These are phyloP conservation scores for Mycena epipterygia DNA, from an alignment of 768 basidiomycete genomes.

Conservation along the genomic window DNA sequence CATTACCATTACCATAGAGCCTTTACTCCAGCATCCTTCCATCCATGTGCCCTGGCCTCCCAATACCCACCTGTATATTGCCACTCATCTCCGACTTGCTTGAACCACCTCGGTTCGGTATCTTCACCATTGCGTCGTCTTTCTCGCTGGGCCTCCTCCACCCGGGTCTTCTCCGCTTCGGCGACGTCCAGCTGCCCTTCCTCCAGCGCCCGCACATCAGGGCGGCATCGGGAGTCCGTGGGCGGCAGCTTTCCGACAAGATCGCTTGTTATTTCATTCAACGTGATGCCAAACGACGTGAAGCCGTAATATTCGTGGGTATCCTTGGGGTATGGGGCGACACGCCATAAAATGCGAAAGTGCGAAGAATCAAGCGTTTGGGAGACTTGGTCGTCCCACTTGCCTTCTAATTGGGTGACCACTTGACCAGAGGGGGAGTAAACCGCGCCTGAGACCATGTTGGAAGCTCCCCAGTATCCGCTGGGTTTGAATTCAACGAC, in stretches of 20 bases:
- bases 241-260: constrained; percentile 74
- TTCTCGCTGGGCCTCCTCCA: constrained; percentile 85
- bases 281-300: constrained; percentile 81
- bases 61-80: constrained; percentile 85
- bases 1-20: constrained; percentile 77
- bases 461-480: constrained; percentile 86
- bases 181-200: constrained; percentile 79
- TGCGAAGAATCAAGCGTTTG: constrained; percentile 76
- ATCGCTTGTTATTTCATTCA: constrained; percentile 85
- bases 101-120: constrained; percentile 81
- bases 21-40: constrained; percentile 65
- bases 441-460: constrained; percentile 76
- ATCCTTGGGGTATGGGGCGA: constrained; percentile 79
- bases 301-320: constrained; percentile 85
- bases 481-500: constrained; percentile 89
- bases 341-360: constrained; percentile 84
- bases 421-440: constrained; percentile 66
- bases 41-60: constrained; percentile 77
- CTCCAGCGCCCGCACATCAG: constrained; percentile 88
- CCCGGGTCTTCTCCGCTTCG: constrained; percentile 76
- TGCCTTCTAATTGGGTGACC: constrained; percentile 81
- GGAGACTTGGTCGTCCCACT: constrained; percentile 90
- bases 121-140: constrained; percentile 75
- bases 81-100: constrained; percentile 79
- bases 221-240: constrained; percentile 86